A percentile compares a stretch with the other conserved stretches of the same genome.
Conservation (phyloP, 176 grass and related monocot species). For the Carex littledalei region DNA sequence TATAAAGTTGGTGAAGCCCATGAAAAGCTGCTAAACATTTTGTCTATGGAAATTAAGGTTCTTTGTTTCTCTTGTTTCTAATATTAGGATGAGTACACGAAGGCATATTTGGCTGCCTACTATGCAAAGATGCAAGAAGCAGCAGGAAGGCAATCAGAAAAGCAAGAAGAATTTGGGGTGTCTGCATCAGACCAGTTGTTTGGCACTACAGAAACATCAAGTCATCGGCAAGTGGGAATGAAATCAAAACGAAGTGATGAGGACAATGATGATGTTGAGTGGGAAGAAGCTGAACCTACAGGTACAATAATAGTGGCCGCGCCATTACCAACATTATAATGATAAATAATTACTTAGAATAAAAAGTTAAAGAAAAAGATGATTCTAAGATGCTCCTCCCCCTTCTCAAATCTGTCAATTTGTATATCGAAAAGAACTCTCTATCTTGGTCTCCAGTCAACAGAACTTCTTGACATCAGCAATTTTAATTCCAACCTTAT, state of each 20-base stretch:
- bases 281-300: constrained; percentile 59
- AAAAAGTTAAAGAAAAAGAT: not conserved
- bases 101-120: constrained; percentile 78
- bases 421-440: not conserved
- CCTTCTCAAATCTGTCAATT: not conserved
- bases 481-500: not conserved
- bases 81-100: constrained; percentile 79
- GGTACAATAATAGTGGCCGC: constrained; percentile 14
- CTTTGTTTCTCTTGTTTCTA: constrained; percentile 4
- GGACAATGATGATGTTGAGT: constrained; percentile 59
- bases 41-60: not conserved
- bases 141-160: constrained; percentile 29
- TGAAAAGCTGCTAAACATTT: not conserved
- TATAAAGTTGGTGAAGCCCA: not conserved
- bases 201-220: constrained; percentile 29
- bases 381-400: not conserved
- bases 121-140: constrained; percentile 53
- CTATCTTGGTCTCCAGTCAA: not conserved
- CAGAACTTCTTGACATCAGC: not conserved
- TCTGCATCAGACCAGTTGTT: constrained; percentile 19
- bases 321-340: too few species aligned
- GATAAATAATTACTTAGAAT: not conserved
- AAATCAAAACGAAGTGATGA: constrained; percentile 69
- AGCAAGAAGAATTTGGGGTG: constrained; percentile 34
- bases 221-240: constrained; percentile 61